Percentiles rank a stretch among this genome's conserved stretches.
phyloP scores from a whole-genome alignment of 768 basidiomycete species.

The Cyathus striatus region DNA sequence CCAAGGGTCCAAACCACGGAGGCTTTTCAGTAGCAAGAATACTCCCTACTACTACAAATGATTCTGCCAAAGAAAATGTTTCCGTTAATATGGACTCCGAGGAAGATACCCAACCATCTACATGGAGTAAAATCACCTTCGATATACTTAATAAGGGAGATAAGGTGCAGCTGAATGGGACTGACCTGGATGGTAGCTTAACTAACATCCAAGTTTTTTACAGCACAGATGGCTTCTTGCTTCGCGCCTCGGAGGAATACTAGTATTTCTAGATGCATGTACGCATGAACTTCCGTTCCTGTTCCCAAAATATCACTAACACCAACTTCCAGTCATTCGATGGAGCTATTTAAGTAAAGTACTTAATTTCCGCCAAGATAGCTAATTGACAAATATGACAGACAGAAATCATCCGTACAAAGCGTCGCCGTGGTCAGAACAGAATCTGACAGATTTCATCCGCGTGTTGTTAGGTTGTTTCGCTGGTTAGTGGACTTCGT shows the following conservation, averaged over 20 bases:
- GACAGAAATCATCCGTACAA: conserved; percentile 33
- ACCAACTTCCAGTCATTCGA: conserved; percentile 67
- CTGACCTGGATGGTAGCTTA: no score
- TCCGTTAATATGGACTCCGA: no score
- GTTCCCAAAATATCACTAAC: no score
- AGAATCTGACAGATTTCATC: conserved; percentile 44
- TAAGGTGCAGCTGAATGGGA: conserved; percentile 1
- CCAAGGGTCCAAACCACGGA: conserved; percentile 61
- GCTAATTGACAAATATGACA: no score
- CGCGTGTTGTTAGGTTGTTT: conserved; percentile 63
- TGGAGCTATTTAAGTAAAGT: conserved; percentile 71
- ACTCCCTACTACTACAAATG: neutral
- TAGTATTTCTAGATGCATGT: conserved; percentile 73
- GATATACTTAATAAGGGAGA: neutral
- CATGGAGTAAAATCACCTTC: no score
- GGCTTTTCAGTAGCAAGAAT: conserved; percentile 20
- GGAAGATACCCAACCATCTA: no score
- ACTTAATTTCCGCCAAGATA: no score
- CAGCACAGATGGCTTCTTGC: conserved; percentile 60
- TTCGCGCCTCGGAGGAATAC: conserved; percentile 50
- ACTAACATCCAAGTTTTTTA: neutral
- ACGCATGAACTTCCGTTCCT: no score
- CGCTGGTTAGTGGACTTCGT: conserved; percentile 38
- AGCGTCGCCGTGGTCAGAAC: conserved; percentile 45
- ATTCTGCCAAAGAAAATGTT: no score